Base-by-base conservation (phyloP, 257 asterid genomes). In the Solanum megistacrolobum region DNA sequence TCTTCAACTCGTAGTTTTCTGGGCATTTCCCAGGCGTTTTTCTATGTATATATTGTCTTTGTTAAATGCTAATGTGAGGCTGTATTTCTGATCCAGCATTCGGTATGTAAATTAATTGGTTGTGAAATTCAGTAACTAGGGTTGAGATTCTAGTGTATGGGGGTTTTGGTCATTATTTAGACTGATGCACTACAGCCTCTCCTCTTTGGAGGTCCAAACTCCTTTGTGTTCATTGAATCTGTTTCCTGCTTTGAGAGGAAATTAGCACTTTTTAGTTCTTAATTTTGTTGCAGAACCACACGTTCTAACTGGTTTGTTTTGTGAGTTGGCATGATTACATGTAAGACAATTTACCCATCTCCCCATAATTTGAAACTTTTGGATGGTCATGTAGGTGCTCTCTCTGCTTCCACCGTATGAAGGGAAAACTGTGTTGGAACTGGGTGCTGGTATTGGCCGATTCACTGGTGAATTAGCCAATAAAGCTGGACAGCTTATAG, bases 391-490 rank as follows among this genome's bases (percentile, higher is more conserved):
- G 3, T 88, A 97, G 99, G 98, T 97, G 87, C 92, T 97, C 58
- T 94, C 99, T 68, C 87, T 95, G 85, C 98, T 97, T 84, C 99
- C 99, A 4, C 90, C 95, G 38, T 94, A 92, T 48, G 99, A 94
- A 83, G 97, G 98, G 43, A 97, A 96, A 87, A 92, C 95, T 7
- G 90, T 97, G 87, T 92, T 97, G 87, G 99, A 97, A 93, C 95
- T 97, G 55, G 99, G 99, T 87, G 99, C 99, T 92, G 99, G 99
- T 76, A 96, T 97, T 91, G 99, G 99, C 87, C 99, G 99, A 87
- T 97, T 97, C 89, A 96, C 99, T 12, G 94, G 98, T 75, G 98
- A 97, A 89, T 86, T 97, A 87, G 99, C 98, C 62, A 87, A 91
- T 86, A 93, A 89, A 74, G 98, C 99, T 69, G 95, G 91, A 25